Base-by-base conservation (phyloP, 176 grass and related monocot species). In the Themeda triandra region DNA sequence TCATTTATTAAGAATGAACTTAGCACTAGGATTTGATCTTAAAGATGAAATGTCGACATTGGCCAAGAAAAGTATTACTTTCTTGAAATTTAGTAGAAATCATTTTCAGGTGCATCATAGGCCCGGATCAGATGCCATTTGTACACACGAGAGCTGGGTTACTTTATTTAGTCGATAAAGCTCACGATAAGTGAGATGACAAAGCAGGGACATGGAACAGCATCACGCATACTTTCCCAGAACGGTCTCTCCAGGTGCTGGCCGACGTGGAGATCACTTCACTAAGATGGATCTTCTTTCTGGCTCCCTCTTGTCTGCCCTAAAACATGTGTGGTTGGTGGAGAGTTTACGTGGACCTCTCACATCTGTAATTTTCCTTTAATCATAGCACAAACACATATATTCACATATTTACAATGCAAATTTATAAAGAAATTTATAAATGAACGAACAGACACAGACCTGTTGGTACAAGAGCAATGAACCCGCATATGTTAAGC, bases 181-280 rank as follows among this genome's bases (percentile, higher is more conserved):
- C 10, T 17, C 58, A 53, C 12, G 21, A 82, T 82, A 66, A 40
- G 82, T 31, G 71, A 24, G 82, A 69, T 58, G 67, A 37, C 28
- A 85, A 85, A 69, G 82, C 62, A 64, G 14, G 49, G 64, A 70
- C n/a, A n/a, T n/a, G n/a, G n/a, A n/a, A n/a, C 69, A 84, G 21
- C 59, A 80, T 67, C 11, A 27, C 8, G 2, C 33, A 37, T 4
- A 40, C 59, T 84, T 88, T 75, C 27, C 23, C 28, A 29, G 44
- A 78, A 59, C 29, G 21, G 59, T 80, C 36, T 51, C 29, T 53
- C 24, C 62, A 18, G 73, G 73, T 81, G 83, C 71, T 81, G 63
- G 71, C 40, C 53, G 64, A 86, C 73, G 88, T 70, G 88, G 78
- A 89, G 65, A 9, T 77, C 88, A 89, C 88, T 82, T 21, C 17